Conservation (phyloP, 306 rosid species). For the Alnus rubra region DNA sequence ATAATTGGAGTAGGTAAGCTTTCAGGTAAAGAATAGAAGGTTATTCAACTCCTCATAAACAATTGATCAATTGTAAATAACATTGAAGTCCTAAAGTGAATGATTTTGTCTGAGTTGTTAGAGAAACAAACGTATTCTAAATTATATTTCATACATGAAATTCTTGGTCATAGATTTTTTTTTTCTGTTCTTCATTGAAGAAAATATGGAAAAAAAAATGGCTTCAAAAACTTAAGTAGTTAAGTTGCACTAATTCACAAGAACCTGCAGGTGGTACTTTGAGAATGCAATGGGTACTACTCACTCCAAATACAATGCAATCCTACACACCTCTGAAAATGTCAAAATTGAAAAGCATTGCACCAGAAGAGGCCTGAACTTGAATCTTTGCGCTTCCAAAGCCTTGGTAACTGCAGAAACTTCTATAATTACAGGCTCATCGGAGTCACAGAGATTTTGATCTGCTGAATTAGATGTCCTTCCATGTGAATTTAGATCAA, state of each 20-base stretch:
- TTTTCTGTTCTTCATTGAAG: background rate
- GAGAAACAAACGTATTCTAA: background rate
- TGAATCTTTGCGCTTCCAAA: slow-evolving; percentile 37
- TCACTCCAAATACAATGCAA: background rate
- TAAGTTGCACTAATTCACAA: slow-evolving; percentile 1
- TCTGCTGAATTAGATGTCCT: slow-evolving; percentile 27
- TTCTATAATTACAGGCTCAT: slow-evolving; percentile 21
- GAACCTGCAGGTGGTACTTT: slow-evolving; percentile 4
- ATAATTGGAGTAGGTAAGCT: background rate
- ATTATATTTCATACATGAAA: background rate
- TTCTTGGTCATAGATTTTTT: background rate
- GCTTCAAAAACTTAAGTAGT: background rate
- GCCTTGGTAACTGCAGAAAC: slow-evolving; percentile 34
- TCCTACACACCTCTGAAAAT: slow-evolving; percentile 28
- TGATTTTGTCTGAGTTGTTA: background rate
- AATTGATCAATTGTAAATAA: background rate
- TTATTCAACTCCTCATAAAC: background rate
- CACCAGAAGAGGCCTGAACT: slow-evolving; percentile 41
- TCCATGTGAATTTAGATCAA: slow-evolving; percentile 13
- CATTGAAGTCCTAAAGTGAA: background rate
- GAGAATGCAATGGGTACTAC: slow-evolving; percentile 5
- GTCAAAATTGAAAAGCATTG: slow-evolving; percentile 34
- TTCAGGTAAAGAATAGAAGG: background rate
- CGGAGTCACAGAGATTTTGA: slow-evolving; percentile 15
- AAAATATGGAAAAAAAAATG: background rate